Evolutionary conservation across 129 eudicot species (phyloP), one percentile per base, ranked within the genome.

Genomic region (Scalesia atractyloides): DNA sequence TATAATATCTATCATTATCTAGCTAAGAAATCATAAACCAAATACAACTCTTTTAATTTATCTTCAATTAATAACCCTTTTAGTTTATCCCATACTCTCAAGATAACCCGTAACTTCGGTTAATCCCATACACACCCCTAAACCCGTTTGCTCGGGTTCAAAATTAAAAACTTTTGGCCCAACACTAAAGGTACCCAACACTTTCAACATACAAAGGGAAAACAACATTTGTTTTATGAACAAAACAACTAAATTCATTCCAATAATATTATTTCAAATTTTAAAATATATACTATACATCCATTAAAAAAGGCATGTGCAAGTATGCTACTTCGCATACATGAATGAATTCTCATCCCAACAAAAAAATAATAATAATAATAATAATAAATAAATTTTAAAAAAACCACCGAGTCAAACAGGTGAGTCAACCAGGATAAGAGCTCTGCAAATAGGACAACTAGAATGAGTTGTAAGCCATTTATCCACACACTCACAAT

Each of bases 381-480:
- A n/a, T n/a, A 12, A 64, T 26, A 20, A 9, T 3, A 10, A 26
- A 46, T 20, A 17, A 43, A 6, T 3, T 6, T 22, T 50, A 39
- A 33, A 36, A 15, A 37, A 10, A 22, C 39, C 14, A 61, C 64
- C 51, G 83, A 83, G 81, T 86, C 81, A 89, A 64, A 86, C 88
- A 7, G 78, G 81, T 22, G 91, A 83, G 82, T 87, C 88, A 66
- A 74, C 84, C 19, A 76, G 83, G 79, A 90, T 70, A 6, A 85
- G 58, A 63, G 86, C 85, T 39, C 98, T 81, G 59, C 98, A 93
- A 53, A 93, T 86, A 18, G 98, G 98, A 77, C 98, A 93, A 26
- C 82, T 89, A 7, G 97, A 82, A 20, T 84, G 92, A 78, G 82
- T 73, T 2, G 61, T 50, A 14, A 93, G 86, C 98, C 98, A 93